Evolutionary conservation across 2,329 filamentous ascomycete species (phyloP).

Genomic region (Botrytis squamosa): DNA sequence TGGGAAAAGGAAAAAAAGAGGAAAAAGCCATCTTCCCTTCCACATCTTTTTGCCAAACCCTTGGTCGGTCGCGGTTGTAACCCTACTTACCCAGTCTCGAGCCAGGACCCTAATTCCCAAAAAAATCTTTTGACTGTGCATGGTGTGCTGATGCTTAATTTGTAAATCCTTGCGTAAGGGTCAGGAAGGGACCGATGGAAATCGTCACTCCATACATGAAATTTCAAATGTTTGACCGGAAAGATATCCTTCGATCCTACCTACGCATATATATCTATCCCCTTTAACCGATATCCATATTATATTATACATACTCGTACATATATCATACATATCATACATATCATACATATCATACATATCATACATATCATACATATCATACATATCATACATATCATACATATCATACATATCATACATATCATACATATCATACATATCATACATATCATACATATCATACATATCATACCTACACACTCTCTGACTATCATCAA

Average conservation of each 20-base stretch:
- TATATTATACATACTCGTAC: no score
- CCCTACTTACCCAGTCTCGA: not conserved
- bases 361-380: no score
- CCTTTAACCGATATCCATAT: not conserved
- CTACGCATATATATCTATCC: not conserved
- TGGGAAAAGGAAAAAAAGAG: not conserved
- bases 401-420: no score
- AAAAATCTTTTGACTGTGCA: not conserved
- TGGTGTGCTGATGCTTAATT: not conserved
- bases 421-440: no score
- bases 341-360: not conserved
- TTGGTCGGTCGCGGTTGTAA: not conserved
- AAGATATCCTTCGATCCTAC: not conserved
- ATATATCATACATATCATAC: not conserved
- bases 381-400: not conserved
- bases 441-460: not conserved
- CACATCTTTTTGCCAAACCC: conserved; percentile 1
- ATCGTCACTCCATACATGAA: conserved; percentile 3
- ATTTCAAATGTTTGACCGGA: not conserved
- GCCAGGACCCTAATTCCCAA: not conserved
- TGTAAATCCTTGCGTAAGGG: not conserved
- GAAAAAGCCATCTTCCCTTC: not conserved
- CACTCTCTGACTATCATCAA: not conserved
- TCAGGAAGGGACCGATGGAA: conserved; percentile 1
- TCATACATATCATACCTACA: not conserved